These are phyloP conservation scores for Pyronema domesticum DNA, from an alignment of 495 filamentous ascomycete species.

Conservation along the genomic window DNA sequence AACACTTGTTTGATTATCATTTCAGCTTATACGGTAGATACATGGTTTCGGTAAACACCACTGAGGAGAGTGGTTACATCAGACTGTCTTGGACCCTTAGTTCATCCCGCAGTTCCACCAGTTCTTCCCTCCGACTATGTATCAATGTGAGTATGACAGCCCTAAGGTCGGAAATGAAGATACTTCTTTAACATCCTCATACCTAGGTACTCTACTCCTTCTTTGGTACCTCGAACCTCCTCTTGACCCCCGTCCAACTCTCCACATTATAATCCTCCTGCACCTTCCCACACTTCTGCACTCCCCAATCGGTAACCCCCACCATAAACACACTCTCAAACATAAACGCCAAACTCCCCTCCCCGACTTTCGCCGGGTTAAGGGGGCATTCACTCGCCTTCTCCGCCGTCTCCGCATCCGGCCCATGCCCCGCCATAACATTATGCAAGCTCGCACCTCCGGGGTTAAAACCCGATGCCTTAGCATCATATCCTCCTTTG, in stretches of 20 bases:
- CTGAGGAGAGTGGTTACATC: too few relatives aligned
- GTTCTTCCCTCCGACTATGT: too few relatives aligned
- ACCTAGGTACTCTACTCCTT: too few relatives aligned
- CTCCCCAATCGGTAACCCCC: conserved; percentile 36
- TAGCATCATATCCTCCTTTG: conserved; percentile 42
- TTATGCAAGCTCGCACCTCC: conserved; percentile 37
- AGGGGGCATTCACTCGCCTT: conserved; percentile 35
- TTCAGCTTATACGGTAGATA: too few relatives aligned
- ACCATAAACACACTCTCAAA: conserved; percentile 35
- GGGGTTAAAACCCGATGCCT: conserved; percentile 30
- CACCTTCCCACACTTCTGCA: conserved; percentile 41
- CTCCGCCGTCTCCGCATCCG: conserved; percentile 33
- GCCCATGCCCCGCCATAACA: conserved; percentile 30
- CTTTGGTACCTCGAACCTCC: conserved; percentile 42
- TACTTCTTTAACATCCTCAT: too few relatives aligned
- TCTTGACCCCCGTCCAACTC: conserved; percentile 65
- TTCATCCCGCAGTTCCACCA: too few relatives aligned
- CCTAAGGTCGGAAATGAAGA: too few relatives aligned
- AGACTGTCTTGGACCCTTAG: too few relatives aligned
- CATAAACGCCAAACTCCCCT: conserved; percentile 45
- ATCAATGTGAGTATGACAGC: too few relatives aligned
- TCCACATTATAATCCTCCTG: conserved; percentile 51
- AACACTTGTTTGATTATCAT: too few relatives aligned
- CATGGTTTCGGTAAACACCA: too few relatives aligned
- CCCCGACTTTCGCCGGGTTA: conserved; percentile 33